phyloP scores from a whole-genome alignment of 2,329 filamentous ascomycete species.

The Kalmusia sp. region DNA sequence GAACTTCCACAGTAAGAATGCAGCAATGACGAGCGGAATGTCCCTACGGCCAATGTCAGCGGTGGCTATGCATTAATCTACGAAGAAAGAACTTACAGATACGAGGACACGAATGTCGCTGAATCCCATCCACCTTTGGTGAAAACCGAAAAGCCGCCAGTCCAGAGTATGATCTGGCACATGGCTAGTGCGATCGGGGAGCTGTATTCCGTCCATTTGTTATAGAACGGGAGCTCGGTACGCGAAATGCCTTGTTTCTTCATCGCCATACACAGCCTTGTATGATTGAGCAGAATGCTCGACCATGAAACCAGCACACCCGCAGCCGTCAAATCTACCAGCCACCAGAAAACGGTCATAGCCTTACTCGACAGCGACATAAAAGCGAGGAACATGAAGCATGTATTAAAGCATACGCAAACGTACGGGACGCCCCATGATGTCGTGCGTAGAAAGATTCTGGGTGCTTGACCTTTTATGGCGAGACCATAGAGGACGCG shows the following conservation, averaged over 20 bases:
- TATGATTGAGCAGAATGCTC: slow-evolving; percentile 61
- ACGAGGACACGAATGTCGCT: slow-evolving; percentile 42
- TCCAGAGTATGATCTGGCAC: slow-evolving; percentile 71
- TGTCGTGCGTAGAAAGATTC: slow-evolving; percentile 54
- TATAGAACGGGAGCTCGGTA: slow-evolving; percentile 35
- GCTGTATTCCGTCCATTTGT: slow-evolving; percentile 44
- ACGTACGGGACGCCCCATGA: slow-evolving; percentile 50
- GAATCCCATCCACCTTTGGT: slow-evolving; percentile 48
- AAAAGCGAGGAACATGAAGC: slow-evolving; percentile 55
- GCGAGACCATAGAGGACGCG: slow-evolving; percentile 56
- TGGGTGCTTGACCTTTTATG: slow-evolving; percentile 59
- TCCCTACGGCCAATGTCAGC: slow-evolving; percentile 52
- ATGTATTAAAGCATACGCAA: slow-evolving; percentile 39
- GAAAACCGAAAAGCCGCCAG: slow-evolving; percentile 65
- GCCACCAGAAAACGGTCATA: slow-evolving; percentile 66
- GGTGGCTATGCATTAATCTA: neutral
- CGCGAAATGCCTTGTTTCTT: slow-evolving; percentile 62
- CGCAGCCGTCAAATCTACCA: slow-evolving; percentile 70
- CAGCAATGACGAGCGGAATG: slow-evolving; percentile 43
- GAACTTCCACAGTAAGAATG: slow-evolving; percentile 71
- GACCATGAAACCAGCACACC: slow-evolving; percentile 61
- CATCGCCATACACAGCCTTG: slow-evolving; percentile 58
- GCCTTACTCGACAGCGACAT: slow-evolving; percentile 54
- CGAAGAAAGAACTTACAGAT: slow-evolving; percentile 26
- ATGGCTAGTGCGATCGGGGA: slow-evolving; percentile 39